Conservation (phyloP, 1,284 basidiomycete genomes). For the Neonothopanus nambi region DNA sequence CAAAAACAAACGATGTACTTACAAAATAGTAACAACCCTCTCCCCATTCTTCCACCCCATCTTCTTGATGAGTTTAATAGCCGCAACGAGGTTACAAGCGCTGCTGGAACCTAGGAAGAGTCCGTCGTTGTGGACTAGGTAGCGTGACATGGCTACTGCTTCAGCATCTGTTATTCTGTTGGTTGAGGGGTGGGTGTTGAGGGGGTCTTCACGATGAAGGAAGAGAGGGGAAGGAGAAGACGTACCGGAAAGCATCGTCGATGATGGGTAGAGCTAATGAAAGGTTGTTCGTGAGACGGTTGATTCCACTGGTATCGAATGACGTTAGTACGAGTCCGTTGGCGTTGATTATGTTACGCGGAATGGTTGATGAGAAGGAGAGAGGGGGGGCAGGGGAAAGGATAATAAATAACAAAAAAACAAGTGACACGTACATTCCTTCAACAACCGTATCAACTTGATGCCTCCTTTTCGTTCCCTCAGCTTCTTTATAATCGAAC, state of each 20-base stretch:
- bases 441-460: slow-evolving; percentile 93
- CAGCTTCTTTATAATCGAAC: slow-evolving; percentile 89
- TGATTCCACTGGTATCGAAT: slow-evolving; percentile 73
- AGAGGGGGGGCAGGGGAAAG: no score
- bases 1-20: slow-evolving; percentile 28
- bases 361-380: background rate
- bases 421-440: slow-evolving; percentile 81
- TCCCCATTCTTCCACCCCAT: slow-evolving; percentile 68
- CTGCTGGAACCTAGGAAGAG: slow-evolving; percentile 95
- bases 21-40: slow-evolving; percentile 85
- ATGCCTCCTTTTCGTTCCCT: slow-evolving; percentile 92
- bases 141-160: slow-evolving; percentile 90
- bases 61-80: slow-evolving; percentile 74
- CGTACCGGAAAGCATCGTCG: slow-evolving; percentile 83
- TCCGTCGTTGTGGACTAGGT: slow-evolving; percentile 87
- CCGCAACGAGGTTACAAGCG: slow-evolving; percentile 93
- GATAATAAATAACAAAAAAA: background rate
- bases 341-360: no score
- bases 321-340: background rate
- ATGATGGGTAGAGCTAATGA: slow-evolving; percentile 78
- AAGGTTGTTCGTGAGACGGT: slow-evolving; percentile 85
- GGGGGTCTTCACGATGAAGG: background rate
- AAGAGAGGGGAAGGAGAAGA: background rate
- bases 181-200: background rate
- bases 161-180: slow-evolving; percentile 84